Conservation (phyloP, 148 eudicot species). For the Heliosperma pusillum region DNA sequence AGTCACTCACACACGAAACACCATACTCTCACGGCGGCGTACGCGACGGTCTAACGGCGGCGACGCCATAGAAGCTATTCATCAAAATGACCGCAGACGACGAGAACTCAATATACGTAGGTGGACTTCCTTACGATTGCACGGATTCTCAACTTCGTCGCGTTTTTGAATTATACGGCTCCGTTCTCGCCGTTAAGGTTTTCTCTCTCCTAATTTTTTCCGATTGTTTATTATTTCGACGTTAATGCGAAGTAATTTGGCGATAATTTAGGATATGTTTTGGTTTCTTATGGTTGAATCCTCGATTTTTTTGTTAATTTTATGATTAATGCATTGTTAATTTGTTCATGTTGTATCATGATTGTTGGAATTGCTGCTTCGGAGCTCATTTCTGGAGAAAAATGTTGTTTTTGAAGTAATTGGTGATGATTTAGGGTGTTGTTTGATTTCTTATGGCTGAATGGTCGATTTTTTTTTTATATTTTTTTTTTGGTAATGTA, state of each 20-base stretch:
- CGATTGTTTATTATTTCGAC: too few species aligned
- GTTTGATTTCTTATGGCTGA: neutral
- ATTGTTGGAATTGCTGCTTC: neutral
- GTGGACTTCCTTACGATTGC: conserved; percentile 75
- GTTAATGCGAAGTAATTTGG: neutral
- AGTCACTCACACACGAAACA: too few species aligned
- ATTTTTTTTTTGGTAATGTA: too few species aligned
- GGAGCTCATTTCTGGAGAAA: neutral
- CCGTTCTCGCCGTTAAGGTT: conserved; percentile 70
- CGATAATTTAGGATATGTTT: neutral
- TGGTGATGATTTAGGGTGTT: neutral
- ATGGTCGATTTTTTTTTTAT: neutral
- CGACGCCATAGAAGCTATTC: neutral
- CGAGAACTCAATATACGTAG: conserved; percentile 75
- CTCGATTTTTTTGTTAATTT: neutral
- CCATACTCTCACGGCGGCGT: neutral
- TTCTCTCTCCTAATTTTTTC: conserved; percentile 17
- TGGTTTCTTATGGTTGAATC: neutral
- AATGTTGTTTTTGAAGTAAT: too few species aligned
- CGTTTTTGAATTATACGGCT: conserved; percentile 60
- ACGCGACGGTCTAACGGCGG: neutral
- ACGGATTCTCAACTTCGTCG: conserved; percentile 62
- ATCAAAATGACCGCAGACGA: conserved; percentile 70
- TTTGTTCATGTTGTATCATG: neutral
- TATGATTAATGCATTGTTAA: neutral